These are phyloP conservation scores for Magnaporthiopsis incrustans DNA, from an alignment of 2,329 filamentous ascomycete species.

Conservation along the genomic window DNA sequence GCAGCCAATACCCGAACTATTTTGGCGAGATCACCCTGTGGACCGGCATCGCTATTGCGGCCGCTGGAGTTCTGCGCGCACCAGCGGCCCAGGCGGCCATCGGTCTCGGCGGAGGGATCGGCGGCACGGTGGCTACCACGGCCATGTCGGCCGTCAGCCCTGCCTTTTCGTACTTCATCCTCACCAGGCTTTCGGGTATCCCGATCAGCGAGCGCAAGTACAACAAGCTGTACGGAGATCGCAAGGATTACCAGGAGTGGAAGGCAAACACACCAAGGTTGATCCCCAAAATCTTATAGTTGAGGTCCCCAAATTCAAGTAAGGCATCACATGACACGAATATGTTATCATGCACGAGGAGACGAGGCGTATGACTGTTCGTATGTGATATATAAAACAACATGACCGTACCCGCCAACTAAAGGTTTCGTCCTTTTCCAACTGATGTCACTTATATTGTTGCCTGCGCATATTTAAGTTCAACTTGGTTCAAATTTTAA, in stretches of 20 bases:
- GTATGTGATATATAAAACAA: no score
- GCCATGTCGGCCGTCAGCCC: conserved; percentile 50
- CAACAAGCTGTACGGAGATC: conserved; percentile 53
- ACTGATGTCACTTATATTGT: no score
- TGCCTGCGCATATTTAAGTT: no score
- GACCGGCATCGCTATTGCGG: conserved; percentile 55
- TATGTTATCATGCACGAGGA: no score
- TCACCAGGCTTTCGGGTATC: conserved; percentile 56
- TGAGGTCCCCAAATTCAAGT: not conserved
- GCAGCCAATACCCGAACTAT: conserved; percentile 57
- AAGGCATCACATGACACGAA: not conserved
- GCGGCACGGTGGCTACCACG: conserved; percentile 21
- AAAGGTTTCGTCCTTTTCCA: no score
- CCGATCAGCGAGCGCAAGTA: conserved; percentile 63
- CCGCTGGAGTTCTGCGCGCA: conserved; percentile 47
- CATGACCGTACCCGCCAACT: no score
- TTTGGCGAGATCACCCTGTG: conserved; percentile 65
- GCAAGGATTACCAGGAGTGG: conserved; percentile 60
- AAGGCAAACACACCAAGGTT: conserved; percentile 59
- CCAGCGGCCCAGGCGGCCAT: conserved; percentile 49
- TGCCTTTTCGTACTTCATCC: conserved; percentile 54
- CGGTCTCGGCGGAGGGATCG: conserved; percentile 39
- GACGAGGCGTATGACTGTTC: no score
- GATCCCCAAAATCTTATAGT: conserved; percentile 47
- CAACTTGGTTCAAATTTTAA: no score